Evolutionary conservation across 805 yeast species (phyloP).

Genomic region (Brettanomyces nanus): DNA sequence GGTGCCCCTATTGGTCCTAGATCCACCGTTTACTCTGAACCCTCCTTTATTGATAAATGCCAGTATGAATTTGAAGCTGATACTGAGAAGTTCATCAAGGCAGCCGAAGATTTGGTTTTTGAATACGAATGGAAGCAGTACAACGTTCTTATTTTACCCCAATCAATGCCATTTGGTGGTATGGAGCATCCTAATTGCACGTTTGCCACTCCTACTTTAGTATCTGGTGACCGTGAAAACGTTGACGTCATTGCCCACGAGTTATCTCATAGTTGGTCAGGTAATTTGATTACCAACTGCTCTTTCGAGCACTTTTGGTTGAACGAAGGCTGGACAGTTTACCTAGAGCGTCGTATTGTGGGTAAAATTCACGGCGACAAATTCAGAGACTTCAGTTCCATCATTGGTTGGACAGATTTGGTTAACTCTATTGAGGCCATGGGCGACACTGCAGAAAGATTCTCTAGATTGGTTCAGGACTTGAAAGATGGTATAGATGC

Average conservation of each 20-base stretch:
- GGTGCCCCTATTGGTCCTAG: conserved; percentile 75
- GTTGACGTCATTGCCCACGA: conserved; percentile 91
- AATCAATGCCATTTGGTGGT: conserved; percentile 81
- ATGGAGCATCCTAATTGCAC: conserved; percentile 93
- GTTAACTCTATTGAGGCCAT: conserved; percentile 58
- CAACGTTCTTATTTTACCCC: conserved; percentile 73
- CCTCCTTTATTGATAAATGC: conserved; percentile 55
- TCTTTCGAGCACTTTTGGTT: conserved; percentile 95
- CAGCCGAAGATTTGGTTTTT: conserved; percentile 71
- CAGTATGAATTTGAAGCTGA: conserved; percentile 76
- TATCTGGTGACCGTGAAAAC: conserved; percentile 77
- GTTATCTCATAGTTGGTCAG: conserved; percentile 88
- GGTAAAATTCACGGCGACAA: conserved; percentile 75
- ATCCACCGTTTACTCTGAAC: conserved; percentile 76
- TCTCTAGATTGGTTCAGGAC: conserved; percentile 61
- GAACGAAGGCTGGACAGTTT: conserved; percentile 95
- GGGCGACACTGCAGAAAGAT: conserved; percentile 44
- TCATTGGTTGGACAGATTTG: conserved; percentile 84
- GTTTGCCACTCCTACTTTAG: conserved; percentile 82
- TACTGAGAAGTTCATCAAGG: conserved; percentile 67
- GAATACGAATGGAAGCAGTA: conserved; percentile 80
- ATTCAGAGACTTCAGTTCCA: conserved; percentile 70
- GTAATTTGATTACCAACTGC: conserved; percentile 82
- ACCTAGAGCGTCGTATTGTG: conserved; percentile 74
- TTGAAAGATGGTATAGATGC: conserved; percentile 69